Evolutionary conservation across 78 protist genomes (phyloP), one percentile per base, ranked within the genome.

Genomic region (Dictyostelium brefeldianum): DNA sequence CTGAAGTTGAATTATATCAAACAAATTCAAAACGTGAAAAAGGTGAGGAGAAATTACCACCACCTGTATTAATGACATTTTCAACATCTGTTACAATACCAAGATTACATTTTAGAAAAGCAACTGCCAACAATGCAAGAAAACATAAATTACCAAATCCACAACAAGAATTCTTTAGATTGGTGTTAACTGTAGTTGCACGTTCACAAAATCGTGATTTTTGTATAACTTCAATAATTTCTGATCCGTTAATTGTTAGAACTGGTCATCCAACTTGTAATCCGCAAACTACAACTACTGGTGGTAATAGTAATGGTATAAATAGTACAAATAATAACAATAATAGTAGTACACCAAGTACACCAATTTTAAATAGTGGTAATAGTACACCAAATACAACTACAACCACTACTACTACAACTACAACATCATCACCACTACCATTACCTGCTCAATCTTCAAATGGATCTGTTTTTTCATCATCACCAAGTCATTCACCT

Each of bases 101-200:
- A 46, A 83, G 95, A 31, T 73, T 91, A 46, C 95, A 91, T 53
- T 91, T 91, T 62, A 67, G 89, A 50, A 74, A 78, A 57, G 90
- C 95, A n/a, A 91, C 95, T 2, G 71, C 89, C 10, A 91, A 91
- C 48, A 91, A 91, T 43, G 90, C 90, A n/a, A 83, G 95, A 51
- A 91, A 91, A 54, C 79, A 79, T 29, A 83, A 83, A 22, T 54
- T 46, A 43, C 95, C 95, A 29, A 91, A 91, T 10, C 95, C 95
- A 67, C 91, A 91, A 64, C 95, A 91, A 67, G 91, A 83, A 31
- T 80, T 77, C 46, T 91, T 91, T 80, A 67, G 78, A 22, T 67
- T 91, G 71, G 89, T 83, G 15, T n/a, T 81, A 46, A 80, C 78
- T 36, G 51, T 91, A 12, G 29, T 64, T 5, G 95, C 92, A n/a